Evolutionary conservation across 495 filamentous ascomycete genomes (phyloP), one percentile per base, ranked within the genome.

Genomic region (Penicillium samsonianum): DNA sequence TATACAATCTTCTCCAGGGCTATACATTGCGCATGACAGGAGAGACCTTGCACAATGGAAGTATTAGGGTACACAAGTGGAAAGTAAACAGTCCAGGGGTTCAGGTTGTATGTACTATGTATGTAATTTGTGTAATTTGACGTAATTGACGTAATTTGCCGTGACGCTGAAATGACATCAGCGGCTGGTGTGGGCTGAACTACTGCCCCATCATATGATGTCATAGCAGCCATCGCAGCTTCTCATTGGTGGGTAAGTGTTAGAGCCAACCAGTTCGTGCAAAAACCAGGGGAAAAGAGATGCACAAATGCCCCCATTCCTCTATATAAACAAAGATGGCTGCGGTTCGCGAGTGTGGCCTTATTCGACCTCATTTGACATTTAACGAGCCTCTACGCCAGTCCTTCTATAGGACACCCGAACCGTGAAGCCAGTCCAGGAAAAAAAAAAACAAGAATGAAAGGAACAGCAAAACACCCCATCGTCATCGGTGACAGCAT

Each of bases 401-500:
- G 12, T 51, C 19, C 11, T 11, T 42, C 20, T 10, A 28, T 25
- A 49, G 3, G 45, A 19, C 23, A 8, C 3, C 16, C 3, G 20
- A 20, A 53, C n/a, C 35, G 22, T 17, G 6, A 43, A 42, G 4
- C 37, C n/a, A 17, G 37, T 10, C 9, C 25, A 33, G 47, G n/a
- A n/a, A n/a, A 26, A 30, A 42, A 52, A 53, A 42, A 42, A 22
- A 17, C 16, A 52, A 38, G 10, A 42, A 42, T 38, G 9, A 5
- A 41, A 31, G 26, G n/a, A 40, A 5, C 25, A 23, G 19, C 17
- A 41, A 40, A 48, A 41, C 44, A 42, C 41, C 30, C 42, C 41
- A 59, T 61, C 65, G 66, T 68, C 66, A 68, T 66, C 66, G 66
- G 66, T 66, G 61, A 66, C 63, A 66, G 63, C 65, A 68, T 65